Base-by-base conservation (phyloP, 2,329 filamentous ascomycete genomes). In the Phialophora macrospora region DNA sequence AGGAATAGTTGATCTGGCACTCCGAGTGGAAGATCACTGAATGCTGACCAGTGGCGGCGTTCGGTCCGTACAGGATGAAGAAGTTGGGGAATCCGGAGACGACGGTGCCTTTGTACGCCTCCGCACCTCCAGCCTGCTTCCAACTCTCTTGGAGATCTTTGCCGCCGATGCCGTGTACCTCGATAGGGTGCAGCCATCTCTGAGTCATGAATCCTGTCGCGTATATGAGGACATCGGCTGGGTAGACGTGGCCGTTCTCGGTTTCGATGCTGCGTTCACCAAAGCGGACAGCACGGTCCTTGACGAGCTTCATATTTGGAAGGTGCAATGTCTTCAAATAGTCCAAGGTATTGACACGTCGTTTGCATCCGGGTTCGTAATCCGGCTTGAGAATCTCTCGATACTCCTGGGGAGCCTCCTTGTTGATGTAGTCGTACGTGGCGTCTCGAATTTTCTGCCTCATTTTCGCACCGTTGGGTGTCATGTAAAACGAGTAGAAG, bases 371-470 rank as follows among this genome's bases (percentile, higher is more conserved):
- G 22, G 88, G 74, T 44, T 81, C 79, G 63, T 87, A 89, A 51
- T 88, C 81, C 0, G 87, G 87, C 0, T 85, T 85, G 30, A 89
- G 74, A 2, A 87, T 79, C 22, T 86, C 82, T 65, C 85, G 84
- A 63, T 88, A 89, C 73, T 87, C 84, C 56, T 81, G 76, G 0
- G 87, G 87, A 0, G 83, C 83, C 0, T 74, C 77, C 4, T 73
- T 70, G 62, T 79, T 80, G 79, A 87, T 82, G 48, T 82, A 76
- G 8, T 71, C 62, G 30, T 30, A 30, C 30, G 30, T 30, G 30
- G 30, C 30, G 30, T 30, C 30, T 30, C 30, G 30, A 30, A 30
- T 30, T 6, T 30, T 30, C 30, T 30, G 30, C 30, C 30, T 30
- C 30, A 30, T 30, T 30, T 30, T 30, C 7, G 30, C 30, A 8